phyloP scores from a whole-genome alignment of 352 stramenopile species.

The Phytophthora kernoviae region DNA sequence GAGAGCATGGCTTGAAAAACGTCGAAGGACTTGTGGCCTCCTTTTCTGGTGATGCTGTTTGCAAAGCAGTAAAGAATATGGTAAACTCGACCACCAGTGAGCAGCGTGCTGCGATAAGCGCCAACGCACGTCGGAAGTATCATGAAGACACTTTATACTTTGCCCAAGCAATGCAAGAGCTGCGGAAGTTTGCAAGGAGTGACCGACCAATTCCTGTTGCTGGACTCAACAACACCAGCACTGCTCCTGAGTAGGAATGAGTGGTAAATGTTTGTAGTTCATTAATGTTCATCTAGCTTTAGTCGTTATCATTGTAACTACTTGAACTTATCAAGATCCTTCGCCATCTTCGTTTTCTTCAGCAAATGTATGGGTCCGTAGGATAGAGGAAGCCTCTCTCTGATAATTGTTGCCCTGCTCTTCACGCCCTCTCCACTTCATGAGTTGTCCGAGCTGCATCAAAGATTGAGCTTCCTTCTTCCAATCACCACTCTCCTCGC shows the following conservation, averaged over 20 bases:
- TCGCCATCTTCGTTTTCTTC: constrained; percentile 32
- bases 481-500: constrained; percentile 57
- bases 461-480: constrained; percentile 67
- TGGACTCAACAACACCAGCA: not conserved
- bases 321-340: not conserved
- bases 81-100: constrained; percentile 26
- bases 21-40: constrained; percentile 30
- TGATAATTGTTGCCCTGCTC: constrained; percentile 57
- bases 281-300: not conserved
- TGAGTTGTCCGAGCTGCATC: constrained; percentile 73
- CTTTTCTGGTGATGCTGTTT: constrained; percentile 18
- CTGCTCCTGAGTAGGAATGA: not conserved
- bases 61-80: constrained; percentile 28
- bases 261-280: not conserved
- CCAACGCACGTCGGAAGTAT: constrained; percentile 40
- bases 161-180: constrained; percentile 38
- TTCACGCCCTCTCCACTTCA: constrained; percentile 70
- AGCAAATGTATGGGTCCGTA: constrained; percentile 61
- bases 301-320: not conserved
- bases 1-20: constrained; percentile 25
- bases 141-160: constrained; percentile 58
- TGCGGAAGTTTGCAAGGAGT: constrained; percentile 34
- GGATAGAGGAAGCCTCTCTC: constrained; percentile 53
- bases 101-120: constrained; percentile 35
- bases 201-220: not conserved